Conservation (phyloP, 139 green algal species). For the Chlorella sp. region DNA sequence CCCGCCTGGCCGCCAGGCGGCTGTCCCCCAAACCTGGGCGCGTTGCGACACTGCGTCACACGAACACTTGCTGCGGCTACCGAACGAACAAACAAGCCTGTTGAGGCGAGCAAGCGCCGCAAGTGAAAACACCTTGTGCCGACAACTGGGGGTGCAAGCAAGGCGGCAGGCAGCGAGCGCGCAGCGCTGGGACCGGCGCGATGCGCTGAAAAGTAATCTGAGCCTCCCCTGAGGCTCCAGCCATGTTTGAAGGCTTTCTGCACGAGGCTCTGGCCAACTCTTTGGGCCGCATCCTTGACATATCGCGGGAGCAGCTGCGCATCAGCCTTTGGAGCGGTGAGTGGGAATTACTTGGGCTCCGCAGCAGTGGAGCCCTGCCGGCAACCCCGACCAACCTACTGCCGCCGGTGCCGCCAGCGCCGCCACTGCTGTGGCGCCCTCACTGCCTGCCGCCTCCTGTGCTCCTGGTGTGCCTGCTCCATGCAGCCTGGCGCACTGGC, state of each 20-base stretch:
- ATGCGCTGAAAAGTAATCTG: neutral
- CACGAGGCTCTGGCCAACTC: slow-evolving; percentile 56
- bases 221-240: neutral
- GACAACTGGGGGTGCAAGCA: too few relatives aligned
- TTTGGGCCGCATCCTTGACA: slow-evolving; percentile 64
- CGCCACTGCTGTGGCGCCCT: neutral
- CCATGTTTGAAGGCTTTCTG: slow-evolving; percentile 60
- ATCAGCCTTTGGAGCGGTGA: slow-evolving; percentile 62
- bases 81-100: neutral
- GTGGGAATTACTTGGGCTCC: neutral
- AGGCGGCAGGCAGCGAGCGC: too few relatives aligned
- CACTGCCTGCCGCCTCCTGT: neutral
- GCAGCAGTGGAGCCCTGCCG: neutral
- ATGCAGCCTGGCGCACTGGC: slow-evolving; percentile 63
- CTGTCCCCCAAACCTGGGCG: too few relatives aligned
- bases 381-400: neutral
- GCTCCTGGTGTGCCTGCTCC: too few relatives aligned
- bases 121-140: neutral
- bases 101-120: neutral
- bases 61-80: too few relatives aligned
- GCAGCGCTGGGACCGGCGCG: too few relatives aligned
- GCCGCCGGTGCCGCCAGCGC: neutral
- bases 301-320: slow-evolving; percentile 63
- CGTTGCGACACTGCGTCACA: too few relatives aligned
- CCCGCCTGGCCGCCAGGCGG: too few relatives aligned